phyloP scores from a whole-genome alignment of 1,284 basidiomycete genomes.

The Sporisorium scitamineum region DNA sequence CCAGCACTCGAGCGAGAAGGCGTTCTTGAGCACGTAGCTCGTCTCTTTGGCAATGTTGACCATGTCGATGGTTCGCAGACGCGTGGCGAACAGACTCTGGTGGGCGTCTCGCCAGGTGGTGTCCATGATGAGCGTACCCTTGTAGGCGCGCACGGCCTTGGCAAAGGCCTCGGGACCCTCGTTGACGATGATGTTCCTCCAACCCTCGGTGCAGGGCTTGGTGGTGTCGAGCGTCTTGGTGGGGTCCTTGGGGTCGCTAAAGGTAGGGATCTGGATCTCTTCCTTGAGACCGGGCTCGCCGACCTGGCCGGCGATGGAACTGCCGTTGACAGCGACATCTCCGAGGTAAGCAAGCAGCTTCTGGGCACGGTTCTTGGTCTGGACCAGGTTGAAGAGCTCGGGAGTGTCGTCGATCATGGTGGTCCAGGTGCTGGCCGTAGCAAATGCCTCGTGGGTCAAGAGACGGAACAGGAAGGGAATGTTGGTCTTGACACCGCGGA shows the following conservation, averaged over 20 bases:
- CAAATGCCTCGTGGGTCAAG: conserved; percentile 96
- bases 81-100: conserved; percentile 95
- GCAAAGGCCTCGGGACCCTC: conserved; percentile 98
- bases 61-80: conserved; percentile 96
- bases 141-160: conserved; percentile 96
- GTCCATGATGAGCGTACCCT: conserved; percentile 78
- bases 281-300: conserved; percentile 95
- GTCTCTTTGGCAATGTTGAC: conserved; percentile 99
- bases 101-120: conserved; percentile 99
- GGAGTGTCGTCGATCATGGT: conserved; percentile 92
- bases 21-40: conserved; percentile 85
- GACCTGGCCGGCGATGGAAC: conserved; percentile 90
- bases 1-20: conserved; percentile 99
- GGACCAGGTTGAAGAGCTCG: conserved; percentile 97
- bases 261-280: conserved; percentile 85
- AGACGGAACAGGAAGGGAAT: conserved; percentile 99
- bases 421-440: conserved; percentile 95
- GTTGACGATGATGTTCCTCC: conserved; percentile 99
- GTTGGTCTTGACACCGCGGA: conserved; percentile 96
- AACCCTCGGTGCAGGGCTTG: conserved; percentile 86
- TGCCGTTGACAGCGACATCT: conserved; percentile 97
- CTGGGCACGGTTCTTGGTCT: conserved; percentile 97
- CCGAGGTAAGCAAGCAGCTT: conserved; percentile 97
- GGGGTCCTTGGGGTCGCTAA: conserved; percentile 83
- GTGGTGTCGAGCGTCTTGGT: conserved; percentile 81